Conservation (phyloP, 805 yeast species). For the Priceomyces fermenticarens region DNA sequence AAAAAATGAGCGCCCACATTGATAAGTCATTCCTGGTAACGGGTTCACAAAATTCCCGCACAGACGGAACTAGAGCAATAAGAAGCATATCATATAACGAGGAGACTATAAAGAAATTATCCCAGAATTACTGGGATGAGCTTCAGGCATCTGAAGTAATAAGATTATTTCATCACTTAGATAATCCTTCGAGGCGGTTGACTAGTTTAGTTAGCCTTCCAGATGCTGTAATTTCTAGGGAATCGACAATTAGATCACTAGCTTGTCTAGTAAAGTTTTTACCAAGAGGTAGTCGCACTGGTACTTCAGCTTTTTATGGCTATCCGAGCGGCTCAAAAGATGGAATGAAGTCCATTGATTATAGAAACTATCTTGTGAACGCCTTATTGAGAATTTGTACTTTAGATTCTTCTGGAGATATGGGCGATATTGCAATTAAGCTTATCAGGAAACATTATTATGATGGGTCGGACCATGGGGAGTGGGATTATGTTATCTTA, state of each 20-base stretch:
- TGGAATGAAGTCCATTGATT: constrained; percentile 23
- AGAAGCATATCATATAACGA: constrained; percentile 15
- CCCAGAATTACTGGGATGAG: constrained; percentile 52
- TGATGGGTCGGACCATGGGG: constrained; percentile 7
- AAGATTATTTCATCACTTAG: constrained; percentile 51
- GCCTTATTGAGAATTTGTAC: constrained; percentile 45
- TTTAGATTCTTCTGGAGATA: constrained; percentile 30
- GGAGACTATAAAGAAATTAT: constrained; percentile 14
- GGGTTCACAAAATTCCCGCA: constrained; percentile 6
- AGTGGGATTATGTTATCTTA: constrained; percentile 23
- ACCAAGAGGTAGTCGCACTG: constrained; percentile 47
- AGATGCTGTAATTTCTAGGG: constrained; percentile 27
- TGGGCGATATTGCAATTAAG: constrained; percentile 30
- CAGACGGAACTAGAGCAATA: constrained; percentile 8
- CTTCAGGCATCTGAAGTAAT: constrained; percentile 56
- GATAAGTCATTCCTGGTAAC: constrained; percentile 32
- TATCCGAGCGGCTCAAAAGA: constrained; percentile 19
- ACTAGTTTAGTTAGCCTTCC: constrained; percentile 57
- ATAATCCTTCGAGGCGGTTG: constrained; percentile 51
- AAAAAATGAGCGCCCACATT: constrained; percentile 14
- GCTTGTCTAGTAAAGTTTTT: constrained; percentile 42
- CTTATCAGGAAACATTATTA: constrained; percentile 21
- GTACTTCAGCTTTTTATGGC: constrained; percentile 34
- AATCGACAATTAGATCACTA: constrained; percentile 18
- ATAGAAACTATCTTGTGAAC: constrained; percentile 54